Evolutionary conservation across 2,329 filamentous ascomycete species (phyloP), one percentile per base, ranked within the genome.

Genomic region (Xylariales sp.): DNA sequence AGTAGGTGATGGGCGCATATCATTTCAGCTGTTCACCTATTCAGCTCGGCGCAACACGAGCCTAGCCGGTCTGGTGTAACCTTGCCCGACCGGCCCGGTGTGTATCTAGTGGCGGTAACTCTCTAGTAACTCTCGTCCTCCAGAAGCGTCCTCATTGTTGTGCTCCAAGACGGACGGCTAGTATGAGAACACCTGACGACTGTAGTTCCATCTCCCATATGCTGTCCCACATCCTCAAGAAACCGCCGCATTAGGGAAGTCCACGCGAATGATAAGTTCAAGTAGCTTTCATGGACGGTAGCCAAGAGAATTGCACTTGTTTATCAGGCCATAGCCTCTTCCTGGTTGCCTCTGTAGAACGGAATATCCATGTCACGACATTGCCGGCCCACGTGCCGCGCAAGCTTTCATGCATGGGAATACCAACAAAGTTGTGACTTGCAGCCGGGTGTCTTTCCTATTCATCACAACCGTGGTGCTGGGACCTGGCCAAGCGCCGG

Each of bases 381-480:
- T 53, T 57, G 34, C 43, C 46, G 28, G 48, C 39, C 45, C 57
- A 65, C 62, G 52, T 65, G 62, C 62, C 56, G 57, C 62, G 39
- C 53, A 48, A 50, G 52, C 57, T 48, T 65, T n/a, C 5, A 55
- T 64, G 48, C 30, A 54, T 10, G 45, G 55, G 41, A 41, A 55
- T 39, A 49, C 46, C n/a, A 46, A 62, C 52, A 54, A 48, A 52
- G 18, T 57, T 46, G 41, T 48, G 32, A 49, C 62, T 54, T 57
- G 55, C 54, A 65, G 52, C 45, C 62, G 65, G 62, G 41, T 54
- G 30, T 57, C 39, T 39, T 62, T 65, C 65, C 62, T 59, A 62
- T 53, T 58, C 57, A 65, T 56, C 55, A 55, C 46, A 62, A 62
- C 56, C 65, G 28, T 57, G 46, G 56, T 36, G 56, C 65, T 65